These are phyloP conservation scores for Funneliformis mosseae DNA, from an alignment of 192 early-diverging fungal species.

Conservation along the genomic window DNA sequence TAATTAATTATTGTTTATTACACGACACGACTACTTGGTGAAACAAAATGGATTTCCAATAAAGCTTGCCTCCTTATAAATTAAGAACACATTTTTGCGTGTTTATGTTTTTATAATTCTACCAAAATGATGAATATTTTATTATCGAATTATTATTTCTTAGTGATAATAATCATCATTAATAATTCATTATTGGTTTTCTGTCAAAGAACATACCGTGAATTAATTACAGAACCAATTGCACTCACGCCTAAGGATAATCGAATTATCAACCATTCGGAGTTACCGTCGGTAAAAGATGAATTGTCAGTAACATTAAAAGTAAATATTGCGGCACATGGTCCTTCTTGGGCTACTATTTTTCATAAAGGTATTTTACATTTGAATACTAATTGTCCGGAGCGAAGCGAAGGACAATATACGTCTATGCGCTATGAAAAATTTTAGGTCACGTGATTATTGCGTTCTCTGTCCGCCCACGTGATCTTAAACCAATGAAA, in stretches of 20 bases:
- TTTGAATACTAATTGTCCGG: background rate
- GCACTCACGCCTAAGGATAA: background rate
- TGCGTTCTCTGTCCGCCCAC: no score
- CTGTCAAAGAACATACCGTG: slow-evolving; percentile 16
- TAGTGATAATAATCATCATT: background rate
- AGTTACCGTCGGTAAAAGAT: slow-evolving; percentile 14
- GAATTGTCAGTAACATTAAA: slow-evolving; percentile 21
- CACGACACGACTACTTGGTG: no score
- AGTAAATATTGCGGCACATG: background rate
- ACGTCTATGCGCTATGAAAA: no score
- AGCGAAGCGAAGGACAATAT: no score
- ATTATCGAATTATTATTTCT: background rate
- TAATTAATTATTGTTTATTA: no score
- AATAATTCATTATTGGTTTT: slow-evolving; percentile 19
- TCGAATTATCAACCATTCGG: background rate
- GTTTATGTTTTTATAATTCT: no score
- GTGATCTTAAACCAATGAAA: no score
- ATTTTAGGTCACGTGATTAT: no score
- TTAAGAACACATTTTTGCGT: no score
- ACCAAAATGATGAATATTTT: no score
- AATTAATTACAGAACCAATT: slow-evolving; percentile 22
- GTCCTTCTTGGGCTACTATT: background rate
- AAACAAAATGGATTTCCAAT: no score
- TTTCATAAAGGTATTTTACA: slow-evolving; percentile 29
- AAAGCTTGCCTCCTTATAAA: no score